Conservation (phyloP, 2,329 filamentous ascomycete species). For the Aspergillus fischeri region DNA sequence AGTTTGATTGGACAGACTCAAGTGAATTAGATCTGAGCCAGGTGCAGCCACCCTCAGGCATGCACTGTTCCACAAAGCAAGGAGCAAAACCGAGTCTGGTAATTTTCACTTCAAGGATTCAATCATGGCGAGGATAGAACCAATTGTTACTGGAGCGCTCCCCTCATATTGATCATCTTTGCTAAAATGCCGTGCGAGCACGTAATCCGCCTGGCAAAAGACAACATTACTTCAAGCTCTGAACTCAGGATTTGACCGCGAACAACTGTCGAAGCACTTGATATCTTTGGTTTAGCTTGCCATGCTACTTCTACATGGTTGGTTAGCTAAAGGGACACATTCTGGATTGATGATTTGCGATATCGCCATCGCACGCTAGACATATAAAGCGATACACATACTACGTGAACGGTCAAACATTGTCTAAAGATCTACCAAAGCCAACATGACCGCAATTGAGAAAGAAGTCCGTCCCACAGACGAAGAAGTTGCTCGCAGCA, state of each 20-base stretch:
- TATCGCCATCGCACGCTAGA: neutral
- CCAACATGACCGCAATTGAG: neutral
- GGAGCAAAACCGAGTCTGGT: neutral
- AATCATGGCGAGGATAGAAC: neutral
- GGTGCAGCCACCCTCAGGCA: too few relatives aligned
- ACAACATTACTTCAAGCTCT: constrained; percentile 20
- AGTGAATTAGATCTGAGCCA: too few relatives aligned
- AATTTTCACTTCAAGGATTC: neutral
- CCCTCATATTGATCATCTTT: neutral
- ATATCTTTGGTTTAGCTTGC: neutral
- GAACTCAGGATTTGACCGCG: too few relatives aligned
- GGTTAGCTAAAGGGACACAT: too few relatives aligned
- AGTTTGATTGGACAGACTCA: too few relatives aligned
- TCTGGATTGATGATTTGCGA: too few relatives aligned
- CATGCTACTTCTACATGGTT: too few relatives aligned
- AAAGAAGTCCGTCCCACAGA: neutral
- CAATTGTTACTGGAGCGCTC: neutral
- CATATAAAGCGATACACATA: neutral
- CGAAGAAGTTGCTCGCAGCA: neutral
- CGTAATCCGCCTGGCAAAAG: constrained; percentile 24
- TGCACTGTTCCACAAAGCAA: too few relatives aligned
- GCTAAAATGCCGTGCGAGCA: constrained; percentile 29
- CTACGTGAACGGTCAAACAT: neutral
- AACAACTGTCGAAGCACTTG: too few relatives aligned
- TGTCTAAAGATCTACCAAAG: neutral